Evolutionary conservation across 2,329 filamentous ascomycete genomes (phyloP).

Genomic region (Fonsecaea erecta): DNA sequence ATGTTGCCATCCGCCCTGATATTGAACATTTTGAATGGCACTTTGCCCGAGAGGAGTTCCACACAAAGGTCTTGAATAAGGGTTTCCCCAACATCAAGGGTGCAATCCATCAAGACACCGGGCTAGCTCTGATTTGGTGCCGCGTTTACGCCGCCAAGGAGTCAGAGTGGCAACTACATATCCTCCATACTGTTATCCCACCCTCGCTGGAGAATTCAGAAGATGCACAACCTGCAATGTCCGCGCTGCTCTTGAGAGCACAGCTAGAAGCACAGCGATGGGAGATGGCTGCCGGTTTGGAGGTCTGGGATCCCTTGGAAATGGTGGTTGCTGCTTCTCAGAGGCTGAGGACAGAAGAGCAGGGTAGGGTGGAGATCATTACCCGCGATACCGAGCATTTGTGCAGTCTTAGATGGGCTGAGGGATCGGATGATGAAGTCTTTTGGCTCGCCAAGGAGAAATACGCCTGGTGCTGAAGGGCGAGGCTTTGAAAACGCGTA

Average conservation of each 20-base stretch:
- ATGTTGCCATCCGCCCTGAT: conserved; percentile 71
- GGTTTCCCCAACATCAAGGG: conserved; percentile 66
- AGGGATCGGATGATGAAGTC: conserved; percentile 46
- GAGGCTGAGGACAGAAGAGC: conserved; percentile 32
- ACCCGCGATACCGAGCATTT: conserved; percentile 54
- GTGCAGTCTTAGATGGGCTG: conserved; percentile 53
- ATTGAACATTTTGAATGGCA: conserved; percentile 74
- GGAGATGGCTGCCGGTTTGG: conserved; percentile 67
- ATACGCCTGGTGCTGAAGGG: conserved; percentile 53
- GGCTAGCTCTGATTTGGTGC: conserved; percentile 48
- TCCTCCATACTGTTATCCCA: conserved; percentile 44
- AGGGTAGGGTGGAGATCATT: conserved; percentile 45
- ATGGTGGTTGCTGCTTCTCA: conserved; percentile 52
- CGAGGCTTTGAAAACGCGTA: not conserved
- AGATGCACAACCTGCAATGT: conserved; percentile 51
- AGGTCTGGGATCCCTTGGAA: conserved; percentile 81
- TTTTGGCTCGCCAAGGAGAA: conserved; percentile 56
- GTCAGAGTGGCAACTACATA: conserved; percentile 48
- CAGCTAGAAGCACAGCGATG: conserved; percentile 72
- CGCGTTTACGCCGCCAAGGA: conserved; percentile 43
- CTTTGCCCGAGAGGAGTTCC: conserved; percentile 79
- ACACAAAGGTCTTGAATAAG: conserved; percentile 63
- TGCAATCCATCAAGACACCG: conserved; percentile 55
- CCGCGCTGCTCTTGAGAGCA: conserved; percentile 68
- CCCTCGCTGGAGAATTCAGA: conserved; percentile 47